These are phyloP conservation scores for Hanseniaspora gamundiae DNA, from an alignment of 1,139 yeast species.

Conservation along the genomic window DNA sequence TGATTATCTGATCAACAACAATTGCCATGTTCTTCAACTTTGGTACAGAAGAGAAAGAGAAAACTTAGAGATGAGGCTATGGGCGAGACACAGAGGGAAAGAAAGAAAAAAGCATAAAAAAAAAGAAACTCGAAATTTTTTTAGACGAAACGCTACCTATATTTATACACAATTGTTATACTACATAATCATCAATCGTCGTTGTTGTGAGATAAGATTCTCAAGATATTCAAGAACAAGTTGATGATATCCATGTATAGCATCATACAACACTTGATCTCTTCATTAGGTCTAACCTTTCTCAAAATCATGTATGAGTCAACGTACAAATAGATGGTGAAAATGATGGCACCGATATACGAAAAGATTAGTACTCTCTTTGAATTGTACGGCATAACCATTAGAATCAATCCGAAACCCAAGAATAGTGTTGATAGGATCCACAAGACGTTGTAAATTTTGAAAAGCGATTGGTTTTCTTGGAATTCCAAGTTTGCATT, in stretches of 20 bases:
- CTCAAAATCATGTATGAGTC: conserved; percentile 79
- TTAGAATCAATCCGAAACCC: conserved; percentile 57
- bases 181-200: conserved; percentile 29
- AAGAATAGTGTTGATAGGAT: conserved; percentile 32
- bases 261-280: conserved; percentile 63
- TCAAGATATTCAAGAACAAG: conserved; percentile 62
- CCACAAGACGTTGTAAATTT: conserved; percentile 39
- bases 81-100: too few species aligned
- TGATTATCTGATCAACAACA: not conserved
- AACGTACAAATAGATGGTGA: conserved; percentile 59
- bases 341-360: conserved; percentile 61
- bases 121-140: too few species aligned
- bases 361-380: conserved; percentile 53
- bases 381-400: conserved; percentile 53
- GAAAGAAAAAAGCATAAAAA: too few species aligned
- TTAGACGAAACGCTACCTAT: too few species aligned
- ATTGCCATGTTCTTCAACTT: too few species aligned
- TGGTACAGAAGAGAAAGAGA: too few species aligned
- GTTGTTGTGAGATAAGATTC: conserved; percentile 45
- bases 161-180: too few species aligned
- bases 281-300: conserved; percentile 76
- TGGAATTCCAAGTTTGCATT: conserved; percentile 2
- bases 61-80: too few species aligned
- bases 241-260: conserved; percentile 75
- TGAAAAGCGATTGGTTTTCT: conserved; percentile 28